These are phyloP conservation scores for Neurospora tetraspora DNA, from an alignment of 495 filamentous ascomycete genomes.

Conservation along the genomic window DNA sequence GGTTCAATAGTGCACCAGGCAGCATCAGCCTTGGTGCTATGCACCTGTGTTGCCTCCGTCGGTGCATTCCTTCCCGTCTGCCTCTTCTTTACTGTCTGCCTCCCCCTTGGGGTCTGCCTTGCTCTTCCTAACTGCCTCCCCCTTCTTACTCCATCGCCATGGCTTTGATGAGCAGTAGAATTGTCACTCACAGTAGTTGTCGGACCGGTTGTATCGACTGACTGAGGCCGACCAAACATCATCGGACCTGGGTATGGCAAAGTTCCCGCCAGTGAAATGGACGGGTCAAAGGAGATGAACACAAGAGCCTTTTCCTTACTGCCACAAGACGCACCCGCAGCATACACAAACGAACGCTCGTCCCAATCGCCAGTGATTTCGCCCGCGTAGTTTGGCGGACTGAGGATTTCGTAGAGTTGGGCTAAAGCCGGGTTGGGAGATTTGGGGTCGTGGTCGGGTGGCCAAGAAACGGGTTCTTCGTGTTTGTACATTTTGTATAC, in stretches of 20 bases:
- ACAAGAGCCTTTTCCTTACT: constrained; percentile 36
- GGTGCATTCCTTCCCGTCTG: neutral
- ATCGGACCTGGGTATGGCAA: constrained; percentile 8
- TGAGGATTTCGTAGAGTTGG: constrained; percentile 46
- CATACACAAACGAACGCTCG: constrained; percentile 53
- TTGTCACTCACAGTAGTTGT: neutral
- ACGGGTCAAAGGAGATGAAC: constrained; percentile 55
- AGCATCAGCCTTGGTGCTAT: neutral
- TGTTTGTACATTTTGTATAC: constrained; percentile 33
- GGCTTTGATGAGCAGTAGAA: neutral
- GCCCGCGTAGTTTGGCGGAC: constrained; percentile 39
- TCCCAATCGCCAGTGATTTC: constrained; percentile 45
- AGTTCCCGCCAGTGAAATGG: constrained; percentile 16
- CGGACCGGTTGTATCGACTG: neutral
- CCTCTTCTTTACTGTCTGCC: neutral
- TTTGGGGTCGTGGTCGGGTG: constrained; percentile 36
- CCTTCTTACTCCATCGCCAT: neutral
- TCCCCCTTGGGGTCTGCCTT: neutral
- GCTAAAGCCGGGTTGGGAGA: constrained; percentile 19
- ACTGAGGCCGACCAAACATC: neutral
- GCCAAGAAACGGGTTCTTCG: constrained; percentile 49
- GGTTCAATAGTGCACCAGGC: neutral
- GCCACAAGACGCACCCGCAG: constrained; percentile 28
- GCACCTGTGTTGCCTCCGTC: neutral
- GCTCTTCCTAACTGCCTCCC: neutral